A percentile compares a stretch with the other conserved stretches of the same genome.
Conservation (phyloP, 2,329 filamentous ascomycete genomes). For the Aspergillus novoparasiticus region DNA sequence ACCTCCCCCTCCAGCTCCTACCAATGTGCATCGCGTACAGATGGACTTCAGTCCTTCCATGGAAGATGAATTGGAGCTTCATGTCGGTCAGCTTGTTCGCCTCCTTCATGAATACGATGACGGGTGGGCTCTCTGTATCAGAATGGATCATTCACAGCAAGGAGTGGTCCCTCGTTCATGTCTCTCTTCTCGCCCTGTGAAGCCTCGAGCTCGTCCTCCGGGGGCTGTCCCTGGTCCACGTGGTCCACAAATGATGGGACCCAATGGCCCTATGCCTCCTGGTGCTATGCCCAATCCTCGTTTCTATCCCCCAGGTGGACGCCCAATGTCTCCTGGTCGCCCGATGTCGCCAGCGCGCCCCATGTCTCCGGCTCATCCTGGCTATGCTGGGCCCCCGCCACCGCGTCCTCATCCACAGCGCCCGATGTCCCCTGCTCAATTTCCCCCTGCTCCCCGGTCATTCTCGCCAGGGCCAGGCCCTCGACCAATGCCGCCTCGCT, state of each 20-base stretch:
- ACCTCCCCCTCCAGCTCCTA: conserved; percentile 56
- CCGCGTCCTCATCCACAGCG: conserved; percentile 28
- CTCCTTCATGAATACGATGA: conserved; percentile 96
- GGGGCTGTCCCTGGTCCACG: conserved; percentile 34
- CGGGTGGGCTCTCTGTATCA: conserved; percentile 93
- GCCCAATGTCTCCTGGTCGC: conserved; percentile 49
- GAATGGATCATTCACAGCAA: conserved; percentile 85
- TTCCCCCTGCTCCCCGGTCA: conserved; percentile 39
- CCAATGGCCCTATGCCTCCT: conserved; percentile 35
- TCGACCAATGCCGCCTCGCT: conserved; percentile 28
- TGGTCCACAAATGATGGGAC: conserved; percentile 38
- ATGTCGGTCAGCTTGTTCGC: conserved; percentile 79
- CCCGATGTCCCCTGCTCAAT: conserved; percentile 36
- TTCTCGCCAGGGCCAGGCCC: conserved; percentile 36
- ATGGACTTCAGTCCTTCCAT: conserved; percentile 92
- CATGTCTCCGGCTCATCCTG: conserved; percentile 27
- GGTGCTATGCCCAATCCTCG: conserved; percentile 33
- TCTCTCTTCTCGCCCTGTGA: conserved; percentile 87
- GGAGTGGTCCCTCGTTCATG: conserved; percentile 94
- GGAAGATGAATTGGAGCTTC: conserved; percentile 85
- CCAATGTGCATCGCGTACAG: conserved; percentile 86
- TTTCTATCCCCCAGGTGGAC: conserved; percentile 39
- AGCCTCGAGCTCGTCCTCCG: conserved; percentile 65
- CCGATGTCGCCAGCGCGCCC: conserved; percentile 24
- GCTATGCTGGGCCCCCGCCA: conserved; percentile 32